Percentiles rank a stretch among this genome's conserved stretches.
These are phyloP conservation scores for Solanum rostratum DNA, from an alignment of 257 asterid genomes.

Conservation along the genomic window DNA sequence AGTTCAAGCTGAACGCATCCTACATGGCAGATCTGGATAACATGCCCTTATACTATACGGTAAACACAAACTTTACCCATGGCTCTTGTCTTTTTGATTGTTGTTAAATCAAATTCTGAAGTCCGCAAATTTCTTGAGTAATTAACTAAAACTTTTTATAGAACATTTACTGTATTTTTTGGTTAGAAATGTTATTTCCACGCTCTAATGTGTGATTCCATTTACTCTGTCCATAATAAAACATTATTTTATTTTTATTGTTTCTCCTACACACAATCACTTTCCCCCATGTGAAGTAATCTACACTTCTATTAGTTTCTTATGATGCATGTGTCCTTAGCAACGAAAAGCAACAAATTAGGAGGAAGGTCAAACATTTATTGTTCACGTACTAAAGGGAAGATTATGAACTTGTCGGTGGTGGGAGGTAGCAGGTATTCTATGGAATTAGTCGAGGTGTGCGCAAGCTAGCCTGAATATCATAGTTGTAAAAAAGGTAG, in stretches of 20 bases:
- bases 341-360: neutral
- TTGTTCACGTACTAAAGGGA: neutral
- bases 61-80: slow-evolving; percentile 5
- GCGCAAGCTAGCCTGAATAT: neutral
- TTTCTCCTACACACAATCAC: neutral
- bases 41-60: slow-evolving; percentile 60
- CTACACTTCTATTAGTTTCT: neutral
- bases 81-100: neutral
- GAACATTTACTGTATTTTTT: neutral
- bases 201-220: neutral
- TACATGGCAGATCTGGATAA: slow-evolving; percentile 60
- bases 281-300: neutral
- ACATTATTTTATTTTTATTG: neutral
- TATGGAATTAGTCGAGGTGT: neutral
- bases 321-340: neutral
- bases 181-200: neutral
- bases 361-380: neutral
- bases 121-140: neutral
- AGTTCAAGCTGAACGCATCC: slow-evolving; percentile 61
- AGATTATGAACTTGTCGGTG: neutral
- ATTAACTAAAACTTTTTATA: neutral
- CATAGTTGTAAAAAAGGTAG: neutral
- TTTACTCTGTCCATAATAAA: neutral
- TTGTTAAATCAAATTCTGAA: neutral
- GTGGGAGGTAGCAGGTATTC: neutral